Percentiles rank a stretch among this genome's conserved stretches.
Conservation (phyloP, 1,139 yeast species). For the Candida pseudocylindracea region DNA sequence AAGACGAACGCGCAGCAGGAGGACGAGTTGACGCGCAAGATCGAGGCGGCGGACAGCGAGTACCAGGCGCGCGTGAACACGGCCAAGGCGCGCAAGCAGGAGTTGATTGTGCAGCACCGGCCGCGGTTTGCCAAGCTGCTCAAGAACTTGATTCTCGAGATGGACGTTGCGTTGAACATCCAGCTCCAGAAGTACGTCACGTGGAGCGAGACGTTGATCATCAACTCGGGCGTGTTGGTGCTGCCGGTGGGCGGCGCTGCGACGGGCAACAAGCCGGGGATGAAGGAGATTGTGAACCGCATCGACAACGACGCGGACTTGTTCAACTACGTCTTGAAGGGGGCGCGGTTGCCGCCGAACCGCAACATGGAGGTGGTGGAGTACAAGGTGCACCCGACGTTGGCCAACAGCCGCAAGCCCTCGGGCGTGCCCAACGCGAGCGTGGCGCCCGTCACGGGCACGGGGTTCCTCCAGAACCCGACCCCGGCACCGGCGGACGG, state of each 20-base stretch:
- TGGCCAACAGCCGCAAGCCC: conserved; percentile 19
- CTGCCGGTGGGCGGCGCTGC: conserved; percentile 26
- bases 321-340: conserved; percentile 42
- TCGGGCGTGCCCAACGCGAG: conserved; percentile 8
- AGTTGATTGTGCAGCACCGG: conserved; percentile 47
- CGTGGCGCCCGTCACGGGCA: too few relatives aligned
- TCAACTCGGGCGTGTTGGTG: conserved; percentile 70
- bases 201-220: conserved; percentile 60
- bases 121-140: conserved; percentile 59
- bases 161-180: conserved; percentile 73
- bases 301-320: conserved; percentile 72
- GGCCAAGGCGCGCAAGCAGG: conserved; percentile 55
- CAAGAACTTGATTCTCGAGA: conserved; percentile 59
- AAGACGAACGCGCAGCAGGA: conserved; percentile 78
- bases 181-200: conserved; percentile 81
- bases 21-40: conserved; percentile 66
- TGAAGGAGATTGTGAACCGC: conserved; percentile 54
- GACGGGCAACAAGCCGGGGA: conserved; percentile 24
- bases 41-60: conserved; percentile 68
- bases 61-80: conserved; percentile 56
- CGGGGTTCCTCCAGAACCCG: conserved; percentile 3
- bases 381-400: conserved; percentile 57
- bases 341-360: conserved; percentile 12
- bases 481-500: not conserved
- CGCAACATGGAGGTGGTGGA: conserved; percentile 38